Conservation (phyloP, 2,329 filamentous ascomycete species). For the Monilinia laxa region DNA sequence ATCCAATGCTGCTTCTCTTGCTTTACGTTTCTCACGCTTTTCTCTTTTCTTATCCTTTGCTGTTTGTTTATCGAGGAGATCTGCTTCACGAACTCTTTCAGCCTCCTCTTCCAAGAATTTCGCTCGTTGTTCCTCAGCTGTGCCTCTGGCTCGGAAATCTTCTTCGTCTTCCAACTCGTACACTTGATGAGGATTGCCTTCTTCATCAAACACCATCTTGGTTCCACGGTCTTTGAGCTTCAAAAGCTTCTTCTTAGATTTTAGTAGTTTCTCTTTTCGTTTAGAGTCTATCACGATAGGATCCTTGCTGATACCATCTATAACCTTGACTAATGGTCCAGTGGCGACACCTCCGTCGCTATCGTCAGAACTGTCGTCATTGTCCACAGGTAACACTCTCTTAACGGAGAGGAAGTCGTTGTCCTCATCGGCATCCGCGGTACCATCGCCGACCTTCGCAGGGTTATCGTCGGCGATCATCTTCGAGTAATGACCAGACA, state of each 20-base stretch:
- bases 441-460: conserved; percentile 45
- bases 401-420: conserved; percentile 89
- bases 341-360: conserved; percentile 42
- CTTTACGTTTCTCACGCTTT: conserved; percentile 65
- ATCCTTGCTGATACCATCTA: conserved; percentile 66
- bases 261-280: conserved; percentile 90
- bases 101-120: conserved; percentile 77
- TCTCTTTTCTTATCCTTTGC: conserved; percentile 76
- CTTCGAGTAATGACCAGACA: conserved; percentile 91
- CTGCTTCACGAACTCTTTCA: conserved; percentile 68
- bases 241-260: conserved; percentile 89
- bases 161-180: conserved; percentile 89
- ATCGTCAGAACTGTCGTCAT: conserved; percentile 45
- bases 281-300: conserved; percentile 89
- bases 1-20: conserved; percentile 57
- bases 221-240: conserved; percentile 85
- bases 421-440: conserved; percentile 62
- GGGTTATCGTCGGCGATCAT: conserved; percentile 65
- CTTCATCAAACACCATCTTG: conserved; percentile 89
- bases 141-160: conserved; percentile 72
- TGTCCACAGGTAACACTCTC: conserved; percentile 73
- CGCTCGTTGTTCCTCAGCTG: conserved; percentile 71
- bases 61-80: conserved; percentile 78
- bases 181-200: conserved; percentile 78
- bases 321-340: conserved; percentile 53